phyloP scores from a whole-genome alignment of 352 stramenopile genomes.

The Phytophthora foliorum region DNA sequence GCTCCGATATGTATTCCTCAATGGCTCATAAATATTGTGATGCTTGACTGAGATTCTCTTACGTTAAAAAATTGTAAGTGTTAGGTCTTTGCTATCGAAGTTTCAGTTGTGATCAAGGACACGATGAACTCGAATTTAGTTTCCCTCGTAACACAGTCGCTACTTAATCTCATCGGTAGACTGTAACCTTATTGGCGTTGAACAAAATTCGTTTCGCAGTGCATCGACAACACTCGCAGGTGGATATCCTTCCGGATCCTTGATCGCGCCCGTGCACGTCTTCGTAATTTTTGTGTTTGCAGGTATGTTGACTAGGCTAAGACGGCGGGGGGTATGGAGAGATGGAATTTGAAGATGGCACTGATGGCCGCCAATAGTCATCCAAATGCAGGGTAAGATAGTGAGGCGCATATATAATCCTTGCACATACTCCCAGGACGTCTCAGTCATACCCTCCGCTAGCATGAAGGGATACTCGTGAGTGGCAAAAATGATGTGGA shows the following conservation, averaged over 20 bases:
- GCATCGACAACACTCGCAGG: background rate
- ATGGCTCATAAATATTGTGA: conserved; percentile 10
- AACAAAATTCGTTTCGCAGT: background rate
- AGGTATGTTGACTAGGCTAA: background rate
- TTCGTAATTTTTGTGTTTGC: background rate
- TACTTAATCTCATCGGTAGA: background rate
- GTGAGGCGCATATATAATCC: conserved; percentile 47
- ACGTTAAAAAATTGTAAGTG: background rate
- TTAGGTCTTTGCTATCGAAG: background rate
- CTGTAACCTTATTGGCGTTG: background rate
- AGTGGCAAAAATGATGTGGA: conserved; percentile 40
- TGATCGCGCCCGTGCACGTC: background rate
- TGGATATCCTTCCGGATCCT: background rate
- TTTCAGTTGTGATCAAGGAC: background rate
- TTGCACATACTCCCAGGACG: conserved; percentile 42
- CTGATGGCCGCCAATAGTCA: conserved; percentile 49
- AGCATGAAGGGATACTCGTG: conserved; percentile 49
- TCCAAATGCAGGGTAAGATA: conserved; percentile 50
- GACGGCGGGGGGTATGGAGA: background rate
- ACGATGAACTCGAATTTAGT: too few relatives aligned
- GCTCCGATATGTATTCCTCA: background rate
- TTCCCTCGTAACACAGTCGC: too few relatives aligned
- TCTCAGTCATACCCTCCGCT: conserved; percentile 22
- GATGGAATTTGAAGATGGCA: conserved; percentile 7
- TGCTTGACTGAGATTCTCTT: background rate